Percentiles rank a stretch among this genome's conserved stretches.
Evolutionary conservation across 768 basidiomycete genomes (phyloP).

Genomic region (Suillus hirtellus): DNA sequence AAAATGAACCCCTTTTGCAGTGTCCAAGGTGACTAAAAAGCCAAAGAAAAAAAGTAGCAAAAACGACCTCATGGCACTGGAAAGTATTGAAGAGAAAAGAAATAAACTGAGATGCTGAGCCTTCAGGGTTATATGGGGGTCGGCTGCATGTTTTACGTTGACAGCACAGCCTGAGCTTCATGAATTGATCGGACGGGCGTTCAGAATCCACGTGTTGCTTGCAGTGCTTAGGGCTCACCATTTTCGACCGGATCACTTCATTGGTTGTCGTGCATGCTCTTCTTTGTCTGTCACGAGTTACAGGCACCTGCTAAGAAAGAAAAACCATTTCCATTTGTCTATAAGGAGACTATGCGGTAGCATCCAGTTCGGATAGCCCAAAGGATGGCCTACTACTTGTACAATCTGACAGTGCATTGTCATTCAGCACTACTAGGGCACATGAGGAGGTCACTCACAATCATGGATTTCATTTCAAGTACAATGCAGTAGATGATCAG

Average conservation of each 20-base stretch:
- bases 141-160: background rate
- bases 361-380: background rate
- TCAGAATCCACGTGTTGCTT: background rate
- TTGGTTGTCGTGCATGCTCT: background rate
- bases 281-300: background rate
- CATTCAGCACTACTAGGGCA: background rate
- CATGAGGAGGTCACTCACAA: background rate
- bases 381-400: background rate
- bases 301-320: background rate
- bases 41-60: conserved; percentile 11
- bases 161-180: background rate
- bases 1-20: conserved; percentile 16
- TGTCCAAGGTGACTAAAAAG: conserved; percentile 13
- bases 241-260: background rate
- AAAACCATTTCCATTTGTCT: background rate
- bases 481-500: background rate
- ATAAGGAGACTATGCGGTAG: background rate
- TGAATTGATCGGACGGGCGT: background rate
- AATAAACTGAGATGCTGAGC: too few species aligned
- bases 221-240: background rate
- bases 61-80: conserved; percentile 16
- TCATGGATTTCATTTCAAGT: background rate
- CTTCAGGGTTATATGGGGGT: background rate
- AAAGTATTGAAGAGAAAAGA: background rate
- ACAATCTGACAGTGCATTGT: background rate